Percentiles rank a stretch among this genome's conserved stretches.
These are phyloP conservation scores for Blastocystis sp. DNA, from an alignment of 352 stramenopile species.

Conservation along the genomic window DNA sequence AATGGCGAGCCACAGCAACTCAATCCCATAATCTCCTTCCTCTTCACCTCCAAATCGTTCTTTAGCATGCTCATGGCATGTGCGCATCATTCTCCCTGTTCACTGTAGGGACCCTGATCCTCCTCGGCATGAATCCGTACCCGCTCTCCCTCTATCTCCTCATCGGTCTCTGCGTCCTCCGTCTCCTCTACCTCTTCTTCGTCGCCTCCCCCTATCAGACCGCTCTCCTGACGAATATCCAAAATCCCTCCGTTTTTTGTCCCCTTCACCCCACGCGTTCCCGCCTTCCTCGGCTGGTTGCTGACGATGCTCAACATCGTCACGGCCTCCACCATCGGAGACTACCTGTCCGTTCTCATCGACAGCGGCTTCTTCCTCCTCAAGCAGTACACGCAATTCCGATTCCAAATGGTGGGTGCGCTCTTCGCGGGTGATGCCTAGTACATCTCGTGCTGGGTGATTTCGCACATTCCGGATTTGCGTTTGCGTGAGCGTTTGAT, in stretches of 20 bases:
- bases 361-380: constrained; percentile 40
- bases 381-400: not conserved
- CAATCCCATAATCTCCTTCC: not conserved
- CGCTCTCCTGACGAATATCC: constrained; percentile 24
- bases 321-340: not conserved
- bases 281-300: constrained; percentile 17
- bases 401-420: constrained; percentile 4
- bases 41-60: not conserved
- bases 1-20: not conserved
- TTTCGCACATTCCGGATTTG: constrained; percentile 12
- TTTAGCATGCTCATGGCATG: not conserved
- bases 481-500: not conserved
- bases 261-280: constrained; percentile 28
- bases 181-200: constrained; percentile 25
- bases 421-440: not conserved
- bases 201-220: constrained; percentile 9
- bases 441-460: constrained; percentile 18
- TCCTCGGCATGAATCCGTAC: not conserved
- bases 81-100: not conserved
- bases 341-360: not conserved
- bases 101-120: not conserved
- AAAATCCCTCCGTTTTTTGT: not conserved
- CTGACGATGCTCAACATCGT: constrained; percentile 43
- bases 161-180: not conserved
- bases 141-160: not conserved